Evolutionary conservation across 495 filamentous ascomycete genomes (phyloP), one percentile per base, ranked within the genome.

Genomic region (Penicillium desertorum): DNA sequence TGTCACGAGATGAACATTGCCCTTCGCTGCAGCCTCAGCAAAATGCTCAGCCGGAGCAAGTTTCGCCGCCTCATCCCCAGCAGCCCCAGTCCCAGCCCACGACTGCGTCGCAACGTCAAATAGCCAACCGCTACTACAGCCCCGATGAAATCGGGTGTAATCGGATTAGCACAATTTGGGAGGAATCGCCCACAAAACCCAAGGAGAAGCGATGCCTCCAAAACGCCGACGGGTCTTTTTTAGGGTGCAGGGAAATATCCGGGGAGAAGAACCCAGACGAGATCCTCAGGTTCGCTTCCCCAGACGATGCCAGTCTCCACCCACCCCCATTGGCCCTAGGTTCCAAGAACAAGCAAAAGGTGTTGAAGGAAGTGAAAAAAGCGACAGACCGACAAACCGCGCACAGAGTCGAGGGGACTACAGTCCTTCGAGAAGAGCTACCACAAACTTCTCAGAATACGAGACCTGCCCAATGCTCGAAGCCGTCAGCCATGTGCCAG

Each of bases 171-270:
- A 74, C 71, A 1, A 74, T 74, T 23, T 76, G 69, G 69, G 72
- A 76, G 39, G 69, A 76, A 27, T 67, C 64, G 3, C 64, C 71
- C 12, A 51, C 58, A 8, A 69, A 70, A 53, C 34, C 56, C 17
- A 73, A 64, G 37, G 63, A 65, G 20, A 67, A 64, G 39, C 25
- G 56, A 41, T 42, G 47, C 3, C 61, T 62, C 9, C 36, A 67
- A 6, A 70, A 64, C 29, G 55, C 59, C 0, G 75, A 77, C 27
- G 76, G 75, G 14, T 77, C 73, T 72, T 78, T 78, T 72, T 75
- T 78, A 72, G 75, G 73, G 12, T 77, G 75, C 70, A 74, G 71
- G 64, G 73, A 75, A 46, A 76, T 77, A 54, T 64, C 70, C 11
- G 54, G 60, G 41, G 62, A 66, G 45, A 74, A 69, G 50, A 76